Evolutionary conservation across 2,329 filamentous ascomycete genomes (phyloP).

Genomic region (Didymella keratinophila): DNA sequence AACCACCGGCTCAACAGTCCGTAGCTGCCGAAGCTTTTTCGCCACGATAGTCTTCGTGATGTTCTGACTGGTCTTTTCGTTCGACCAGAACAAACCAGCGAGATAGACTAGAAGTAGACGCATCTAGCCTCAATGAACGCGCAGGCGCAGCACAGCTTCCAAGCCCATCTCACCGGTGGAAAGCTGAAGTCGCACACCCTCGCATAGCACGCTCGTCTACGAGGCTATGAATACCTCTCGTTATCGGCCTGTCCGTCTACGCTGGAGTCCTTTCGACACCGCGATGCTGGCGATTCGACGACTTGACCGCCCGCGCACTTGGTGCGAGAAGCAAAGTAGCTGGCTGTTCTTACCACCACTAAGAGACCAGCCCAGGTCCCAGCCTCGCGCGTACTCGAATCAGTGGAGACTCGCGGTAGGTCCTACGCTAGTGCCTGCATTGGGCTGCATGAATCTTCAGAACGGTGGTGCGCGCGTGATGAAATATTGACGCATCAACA

Average conservation of each 20-base stretch:
- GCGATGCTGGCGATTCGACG: constrained; percentile 1
- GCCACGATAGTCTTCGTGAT: constrained; percentile 1
- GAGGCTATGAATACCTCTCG: not conserved
- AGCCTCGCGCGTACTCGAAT: constrained; percentile 11
- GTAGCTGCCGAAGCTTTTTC: constrained; percentile 4
- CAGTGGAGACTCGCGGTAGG: constrained; percentile 15
- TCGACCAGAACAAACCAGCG: not conserved
- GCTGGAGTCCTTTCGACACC: not conserved
- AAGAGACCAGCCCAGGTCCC: not conserved
- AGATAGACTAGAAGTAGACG: not conserved
- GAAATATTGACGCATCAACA: constrained; percentile 18
- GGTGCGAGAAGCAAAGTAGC: not conserved
- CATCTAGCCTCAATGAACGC: constrained; percentile 3
- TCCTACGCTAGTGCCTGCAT: constrained; percentile 19
- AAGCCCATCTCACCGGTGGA: constrained; percentile 2
- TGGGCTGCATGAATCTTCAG: constrained; percentile 3
- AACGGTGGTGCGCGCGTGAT: not conserved
- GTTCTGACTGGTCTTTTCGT: not conserved
- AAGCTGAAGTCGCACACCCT: constrained; percentile 7
- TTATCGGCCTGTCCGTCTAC: not conserved
- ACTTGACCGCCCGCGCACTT: not conserved
- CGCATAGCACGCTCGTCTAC: not conserved
- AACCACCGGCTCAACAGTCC: constrained; percentile 11
- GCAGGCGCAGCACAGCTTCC: constrained; percentile 4
- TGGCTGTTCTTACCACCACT: not conserved